Percentiles rank a stretch among this genome's conserved stretches.
Conservation (phyloP, 177 flowering plant genomes). For the Vitis hybrid region DNA sequence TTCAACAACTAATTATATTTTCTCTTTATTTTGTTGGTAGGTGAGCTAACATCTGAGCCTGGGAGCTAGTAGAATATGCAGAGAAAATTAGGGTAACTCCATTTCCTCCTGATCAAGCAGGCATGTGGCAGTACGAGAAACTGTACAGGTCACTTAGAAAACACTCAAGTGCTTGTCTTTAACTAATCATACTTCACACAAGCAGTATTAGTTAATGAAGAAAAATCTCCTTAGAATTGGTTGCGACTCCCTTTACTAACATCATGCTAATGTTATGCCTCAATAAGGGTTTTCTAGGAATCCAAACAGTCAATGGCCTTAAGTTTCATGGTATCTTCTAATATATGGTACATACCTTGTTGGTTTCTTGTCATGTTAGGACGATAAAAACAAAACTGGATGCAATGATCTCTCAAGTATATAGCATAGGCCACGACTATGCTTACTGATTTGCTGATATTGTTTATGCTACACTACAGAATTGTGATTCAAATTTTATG, state of each 20-base stretch:
- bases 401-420: too few relatives aligned
- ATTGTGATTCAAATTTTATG: too few relatives aligned
- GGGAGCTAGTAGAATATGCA: not conserved
- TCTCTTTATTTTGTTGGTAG: constrained; percentile 8
- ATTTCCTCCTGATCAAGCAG: not conserved
- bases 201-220: not conserved
- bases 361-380: too few relatives aligned
- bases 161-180: not conserved
- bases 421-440: too few relatives aligned
- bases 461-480: too few relatives aligned
- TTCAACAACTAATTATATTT: constrained; percentile 14
- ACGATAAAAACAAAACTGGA: not conserved
- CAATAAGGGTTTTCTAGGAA: not conserved
- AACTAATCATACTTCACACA: not conserved
- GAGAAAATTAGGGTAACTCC: not conserved
- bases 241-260: not conserved
- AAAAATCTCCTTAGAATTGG: too few relatives aligned
- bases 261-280: constrained; percentile 1
- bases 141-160: not conserved
- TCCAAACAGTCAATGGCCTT: too few relatives aligned
- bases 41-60: constrained; percentile 6
- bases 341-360: too few relatives aligned
- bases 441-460: too few relatives aligned
- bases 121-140: not conserved
- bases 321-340: too few relatives aligned